Percentiles rank a stretch among this genome's conserved stretches.
phyloP scores from a whole-genome alignment of 1,284 basidiomycete genomes.

The Cutaneotrichosporon sp. region DNA sequence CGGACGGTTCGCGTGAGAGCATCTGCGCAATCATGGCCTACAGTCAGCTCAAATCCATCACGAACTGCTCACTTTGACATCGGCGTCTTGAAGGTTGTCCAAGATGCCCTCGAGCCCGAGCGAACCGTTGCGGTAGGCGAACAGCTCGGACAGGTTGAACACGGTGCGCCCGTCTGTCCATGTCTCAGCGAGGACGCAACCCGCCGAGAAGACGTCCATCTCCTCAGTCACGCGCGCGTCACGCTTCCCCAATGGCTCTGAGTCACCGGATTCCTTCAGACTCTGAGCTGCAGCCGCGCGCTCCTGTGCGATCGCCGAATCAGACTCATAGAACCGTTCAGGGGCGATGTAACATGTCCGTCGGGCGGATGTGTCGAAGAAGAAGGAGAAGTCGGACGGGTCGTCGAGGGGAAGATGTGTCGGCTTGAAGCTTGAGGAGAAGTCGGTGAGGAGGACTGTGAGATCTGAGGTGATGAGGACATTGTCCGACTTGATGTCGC shows the following conservation, averaged over 20 bases:
- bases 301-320: constrained; percentile 63
- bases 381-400: constrained; percentile 96
- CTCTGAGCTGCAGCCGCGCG: constrained; percentile 62
- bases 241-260: constrained; percentile 55
- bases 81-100: constrained; percentile 72
- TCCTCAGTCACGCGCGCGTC: constrained; percentile 85
- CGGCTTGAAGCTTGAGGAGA: constrained; percentile 90
- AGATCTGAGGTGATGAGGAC: constrained; percentile 95
- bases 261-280: constrained; percentile 31
- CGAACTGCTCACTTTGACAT: constrained; percentile 66
- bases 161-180: constrained; percentile 92
- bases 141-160: constrained; percentile 92
- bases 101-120: constrained; percentile 74
- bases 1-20: constrained; percentile 75
- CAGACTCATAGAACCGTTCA: constrained; percentile 86
- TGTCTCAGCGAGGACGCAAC: constrained; percentile 94
- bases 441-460: constrained; percentile 93
- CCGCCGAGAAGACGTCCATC: constrained; percentile 97
- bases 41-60: constrained; percentile 21
- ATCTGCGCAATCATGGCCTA: constrained; percentile 85
- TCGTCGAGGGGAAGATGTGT: constrained; percentile 94
- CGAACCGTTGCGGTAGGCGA: constrained; percentile 88
- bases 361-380: constrained; percentile 91
- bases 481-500: constrained; percentile 98
- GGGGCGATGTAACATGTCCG: constrained; percentile 96